phyloP scores from a whole-genome alignment of 106 monocot genomes.

The Cymbidium sinense region DNA sequence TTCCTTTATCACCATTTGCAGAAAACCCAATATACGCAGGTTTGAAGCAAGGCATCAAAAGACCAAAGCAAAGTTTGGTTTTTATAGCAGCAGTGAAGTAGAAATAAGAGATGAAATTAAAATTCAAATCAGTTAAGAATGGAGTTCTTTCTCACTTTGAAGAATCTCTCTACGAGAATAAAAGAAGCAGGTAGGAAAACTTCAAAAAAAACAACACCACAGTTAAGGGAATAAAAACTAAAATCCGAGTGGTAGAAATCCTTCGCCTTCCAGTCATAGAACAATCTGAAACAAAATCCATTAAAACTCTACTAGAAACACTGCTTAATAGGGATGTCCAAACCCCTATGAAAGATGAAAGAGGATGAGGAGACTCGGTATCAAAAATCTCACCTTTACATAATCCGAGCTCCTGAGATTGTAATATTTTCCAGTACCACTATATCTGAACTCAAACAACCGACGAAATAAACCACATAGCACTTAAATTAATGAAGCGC shows the following conservation, averaged over 20 bases:
- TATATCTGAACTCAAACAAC: not conserved
- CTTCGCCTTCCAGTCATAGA: not conserved
- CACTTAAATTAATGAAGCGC: not conserved
- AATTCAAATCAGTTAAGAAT: not conserved
- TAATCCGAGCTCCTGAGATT: not conserved
- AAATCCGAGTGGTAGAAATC: not conserved
- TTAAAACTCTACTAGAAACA: not conserved
- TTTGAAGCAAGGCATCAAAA: constrained; percentile 4
- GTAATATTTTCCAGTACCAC: not conserved
- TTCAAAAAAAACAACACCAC: not conserved
- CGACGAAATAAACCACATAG: not conserved
- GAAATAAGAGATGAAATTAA: not conserved
- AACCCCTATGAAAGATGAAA: not conserved
- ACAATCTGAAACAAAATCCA: not conserved
- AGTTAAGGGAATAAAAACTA: not conserved
- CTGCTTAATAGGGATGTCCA: not conserved
- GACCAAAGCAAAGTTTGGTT: not conserved
- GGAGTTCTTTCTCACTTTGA: not conserved
- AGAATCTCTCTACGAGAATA: not conserved
- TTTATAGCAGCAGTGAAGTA: not conserved
- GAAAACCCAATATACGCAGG: not conserved
- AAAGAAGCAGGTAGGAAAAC: not conserved
- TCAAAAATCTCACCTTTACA: not conserved
- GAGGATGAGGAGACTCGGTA: not conserved
- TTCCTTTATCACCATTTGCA: constrained; percentile 12